Conservation (phyloP, 1,139 yeast genomes). For the Trichomonascaceae sp. region DNA sequence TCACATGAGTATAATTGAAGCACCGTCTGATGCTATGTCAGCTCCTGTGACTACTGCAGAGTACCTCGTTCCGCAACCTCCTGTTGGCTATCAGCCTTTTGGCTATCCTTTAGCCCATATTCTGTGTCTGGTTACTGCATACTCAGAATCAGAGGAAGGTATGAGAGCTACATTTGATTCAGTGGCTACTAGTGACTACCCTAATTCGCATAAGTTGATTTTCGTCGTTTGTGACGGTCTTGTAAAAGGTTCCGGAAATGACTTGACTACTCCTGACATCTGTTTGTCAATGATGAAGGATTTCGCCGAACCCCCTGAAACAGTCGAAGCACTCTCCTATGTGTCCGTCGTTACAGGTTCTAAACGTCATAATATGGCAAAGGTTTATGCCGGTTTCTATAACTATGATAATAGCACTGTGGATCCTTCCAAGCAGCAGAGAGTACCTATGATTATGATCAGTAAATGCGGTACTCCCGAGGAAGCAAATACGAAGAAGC, state of each 20-base stretch:
- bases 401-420: conserved; percentile 69
- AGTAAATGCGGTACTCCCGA: conserved; percentile 93
- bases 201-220: conserved; percentile 85
- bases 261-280: conserved; percentile 79
- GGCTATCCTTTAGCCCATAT: conserved; percentile 84
- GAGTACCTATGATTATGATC: conserved; percentile 75
- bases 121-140: conserved; percentile 82
- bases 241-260: conserved; percentile 91
- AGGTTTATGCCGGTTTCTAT: conserved; percentile 80
- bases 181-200: conserved; percentile 85
- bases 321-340: conserved; percentile 74
- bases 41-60: conserved; percentile 43
- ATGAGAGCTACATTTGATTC: conserved; percentile 86
- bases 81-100: conserved; percentile 79
- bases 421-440: conserved; percentile 75
- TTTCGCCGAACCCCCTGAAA: conserved; percentile 61
- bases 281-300: conserved; percentile 85
- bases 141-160: conserved; percentile 86
- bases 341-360: conserved; percentile 93
- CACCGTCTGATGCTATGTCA: conserved; percentile 3
- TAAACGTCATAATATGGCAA: conserved; percentile 97
- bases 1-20: conserved; percentile 14
- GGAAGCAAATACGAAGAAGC: conserved; percentile 73
- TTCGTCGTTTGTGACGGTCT: conserved; percentile 88
- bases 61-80: conserved; percentile 84